These are phyloP conservation scores for Colletotrichum tamarilloi DNA, from an alignment of 2,329 filamentous ascomycete species.

Conservation along the genomic window DNA sequence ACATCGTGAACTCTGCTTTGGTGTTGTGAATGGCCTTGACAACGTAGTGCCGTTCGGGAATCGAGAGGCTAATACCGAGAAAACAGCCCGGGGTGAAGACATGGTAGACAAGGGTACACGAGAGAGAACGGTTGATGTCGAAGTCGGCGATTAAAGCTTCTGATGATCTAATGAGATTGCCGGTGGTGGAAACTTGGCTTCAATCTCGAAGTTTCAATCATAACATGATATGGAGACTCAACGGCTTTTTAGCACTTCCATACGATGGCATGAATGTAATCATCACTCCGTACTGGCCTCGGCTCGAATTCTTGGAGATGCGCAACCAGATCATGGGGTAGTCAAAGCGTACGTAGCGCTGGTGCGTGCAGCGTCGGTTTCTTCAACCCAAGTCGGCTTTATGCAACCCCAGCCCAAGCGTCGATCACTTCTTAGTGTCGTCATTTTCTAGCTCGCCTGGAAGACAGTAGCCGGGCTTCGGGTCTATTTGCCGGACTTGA, in stretches of 20 bases:
- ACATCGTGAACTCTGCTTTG: background rate
- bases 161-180: background rate
- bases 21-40: background rate
- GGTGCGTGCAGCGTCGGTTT: background rate
- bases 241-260: background rate
- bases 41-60: background rate
- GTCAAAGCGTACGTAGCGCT: background rate
- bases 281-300: background rate
- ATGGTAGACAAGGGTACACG: background rate
- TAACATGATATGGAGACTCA: background rate
- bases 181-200: background rate
- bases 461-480: background rate
- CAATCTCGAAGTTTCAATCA: background rate
- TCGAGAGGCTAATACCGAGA: background rate
- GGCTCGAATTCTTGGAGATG: background rate
- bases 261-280: background rate
- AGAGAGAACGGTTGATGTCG: background rate
- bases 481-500: background rate
- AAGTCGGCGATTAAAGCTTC: too few relatives aligned
- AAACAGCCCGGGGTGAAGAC: background rate
- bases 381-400: constrained; percentile 23
- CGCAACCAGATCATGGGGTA: background rate
- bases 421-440: background rate
- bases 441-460: background rate
- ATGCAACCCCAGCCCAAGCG: constrained; percentile 1